Base-by-base conservation (phyloP, 2,329 filamentous ascomycete species). In the Trichoderma sp. region DNA sequence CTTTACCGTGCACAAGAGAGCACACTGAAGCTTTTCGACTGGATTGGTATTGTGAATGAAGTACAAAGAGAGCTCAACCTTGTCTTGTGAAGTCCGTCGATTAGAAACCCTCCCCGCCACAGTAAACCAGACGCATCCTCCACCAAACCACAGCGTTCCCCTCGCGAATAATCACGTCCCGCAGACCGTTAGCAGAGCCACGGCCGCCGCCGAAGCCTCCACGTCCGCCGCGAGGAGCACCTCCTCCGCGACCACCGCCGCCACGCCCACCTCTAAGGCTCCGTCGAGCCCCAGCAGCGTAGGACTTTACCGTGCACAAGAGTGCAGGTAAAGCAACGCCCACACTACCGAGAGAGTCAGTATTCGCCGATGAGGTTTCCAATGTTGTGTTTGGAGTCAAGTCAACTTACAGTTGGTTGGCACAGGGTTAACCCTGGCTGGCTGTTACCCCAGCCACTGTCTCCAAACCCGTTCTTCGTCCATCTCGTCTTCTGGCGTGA, bases 241-340 rank as follows among this genome's bases (percentile, higher is more conserved):
- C 81, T 24, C 84, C 85, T 72, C 85, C 85, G 77, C 80, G 78
- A 67, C 80, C 78, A 77, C 78, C 79, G 66, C 81, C 82, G 68
- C 81, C 81, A 67, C 80, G 79, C 66, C 79, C 79, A 56, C 80
- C 81, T 76, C 81, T 78, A 72, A 38, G 35, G 35, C 35, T 38
- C 18, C 0, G 41, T 45, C 7, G 41, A 45, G 41, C 14, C 41
- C 41, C 7, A 12, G 0, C 35, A 38, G 3, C 16, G 38, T 41
- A 41, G 41, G 41, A 45, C 41, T 18, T 45, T n/a, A 45, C 41
- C 41, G 16, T 45, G 41, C 41, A 50, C 41, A 50, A 11, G 45
- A 21, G 45, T 50, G 45, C 45, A 21, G 8, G 4, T 50, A 50
- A 50, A 1, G 18, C 18, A 18, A 50, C 18, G n/a, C n/a, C 18